Evolutionary conservation across 2,329 filamentous ascomycete genomes (phyloP).

Genomic region (Beauveria bassiana): DNA sequence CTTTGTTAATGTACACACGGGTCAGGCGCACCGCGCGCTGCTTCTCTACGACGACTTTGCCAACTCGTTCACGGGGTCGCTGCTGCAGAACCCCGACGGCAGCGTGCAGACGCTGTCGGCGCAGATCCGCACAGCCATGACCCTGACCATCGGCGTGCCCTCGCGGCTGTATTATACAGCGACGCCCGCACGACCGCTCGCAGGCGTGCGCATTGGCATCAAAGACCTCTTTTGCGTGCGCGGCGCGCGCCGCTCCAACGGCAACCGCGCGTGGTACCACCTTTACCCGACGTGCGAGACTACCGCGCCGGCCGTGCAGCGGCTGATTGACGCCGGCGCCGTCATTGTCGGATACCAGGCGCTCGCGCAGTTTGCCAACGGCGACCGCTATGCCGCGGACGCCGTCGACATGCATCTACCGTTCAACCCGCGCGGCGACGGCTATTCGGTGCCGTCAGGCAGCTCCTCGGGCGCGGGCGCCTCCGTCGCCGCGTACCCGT

Average conservation of each 20-base stretch:
- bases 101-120: constrained; percentile 25
- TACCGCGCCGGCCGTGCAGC: constrained; percentile 43
- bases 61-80: constrained; percentile 21
- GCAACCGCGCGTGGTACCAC: constrained; percentile 47
- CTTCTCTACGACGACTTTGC: constrained; percentile 28
- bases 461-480: constrained; percentile 17
- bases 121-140: constrained; percentile 19
- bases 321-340: constrained; percentile 49
- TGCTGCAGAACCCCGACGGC: constrained; percentile 24
- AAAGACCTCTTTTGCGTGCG: constrained; percentile 51
- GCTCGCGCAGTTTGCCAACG: constrained; percentile 33
- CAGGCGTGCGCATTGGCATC: constrained; percentile 29
- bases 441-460: constrained; percentile 16
- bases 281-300: constrained; percentile 38
- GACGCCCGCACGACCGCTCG: constrained; percentile 46
- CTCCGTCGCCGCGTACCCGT: constrained; percentile 17
- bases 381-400: constrained; percentile 35
- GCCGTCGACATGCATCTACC: constrained; percentile 20
- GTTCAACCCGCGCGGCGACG: constrained; percentile 20
- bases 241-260: constrained; percentile 43
- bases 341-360: constrained; percentile 36
- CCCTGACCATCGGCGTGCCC: constrained; percentile 40
- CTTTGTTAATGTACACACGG: constrained; percentile 26
- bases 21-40: constrained; percentile 26
- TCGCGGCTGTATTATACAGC: constrained; percentile 52